Conservation (phyloP, 2,329 filamentous ascomycete species). For the Penicillium sp. region DNA sequence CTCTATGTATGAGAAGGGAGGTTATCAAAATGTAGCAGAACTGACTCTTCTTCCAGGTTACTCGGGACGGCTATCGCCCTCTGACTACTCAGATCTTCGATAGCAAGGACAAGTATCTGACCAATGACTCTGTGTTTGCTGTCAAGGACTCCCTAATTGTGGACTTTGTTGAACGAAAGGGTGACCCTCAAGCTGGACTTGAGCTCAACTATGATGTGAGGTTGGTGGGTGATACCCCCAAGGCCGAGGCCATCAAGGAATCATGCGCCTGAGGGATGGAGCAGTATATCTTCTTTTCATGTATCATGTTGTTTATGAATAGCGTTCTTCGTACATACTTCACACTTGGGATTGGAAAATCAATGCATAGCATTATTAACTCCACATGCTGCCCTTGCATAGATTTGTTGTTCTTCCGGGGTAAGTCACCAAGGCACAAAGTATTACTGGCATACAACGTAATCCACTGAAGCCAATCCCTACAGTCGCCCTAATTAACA, state of each 20-base stretch:
- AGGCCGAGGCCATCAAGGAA: not conserved
- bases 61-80: conserved; percentile 60
- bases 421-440: too few relatives aligned
- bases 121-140: conserved; percentile 58
- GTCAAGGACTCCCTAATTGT: conserved; percentile 60
- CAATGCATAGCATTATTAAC: not conserved
- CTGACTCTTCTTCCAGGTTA: conserved; percentile 40
- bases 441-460: too few relatives aligned
- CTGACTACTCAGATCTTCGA: conserved; percentile 80
- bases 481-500: too few relatives aligned
- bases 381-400: not conserved
- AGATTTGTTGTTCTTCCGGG: too few relatives aligned
- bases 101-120: conserved; percentile 60
- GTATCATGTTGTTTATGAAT: conserved; percentile 6
- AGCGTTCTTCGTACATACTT: conserved; percentile 10
- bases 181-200: conserved; percentile 52
- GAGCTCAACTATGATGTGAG: conserved; percentile 56
- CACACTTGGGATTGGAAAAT: not conserved
- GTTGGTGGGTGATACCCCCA: conserved; percentile 28
- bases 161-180: conserved; percentile 54
- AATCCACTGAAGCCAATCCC: too few relatives aligned
- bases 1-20: not conserved
- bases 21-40: not conserved
- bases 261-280: not conserved
- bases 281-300: conserved; percentile 4